phyloP scores from a whole-genome alignment of 2,329 filamentous ascomycete species.

The Penicillium sp. region DNA sequence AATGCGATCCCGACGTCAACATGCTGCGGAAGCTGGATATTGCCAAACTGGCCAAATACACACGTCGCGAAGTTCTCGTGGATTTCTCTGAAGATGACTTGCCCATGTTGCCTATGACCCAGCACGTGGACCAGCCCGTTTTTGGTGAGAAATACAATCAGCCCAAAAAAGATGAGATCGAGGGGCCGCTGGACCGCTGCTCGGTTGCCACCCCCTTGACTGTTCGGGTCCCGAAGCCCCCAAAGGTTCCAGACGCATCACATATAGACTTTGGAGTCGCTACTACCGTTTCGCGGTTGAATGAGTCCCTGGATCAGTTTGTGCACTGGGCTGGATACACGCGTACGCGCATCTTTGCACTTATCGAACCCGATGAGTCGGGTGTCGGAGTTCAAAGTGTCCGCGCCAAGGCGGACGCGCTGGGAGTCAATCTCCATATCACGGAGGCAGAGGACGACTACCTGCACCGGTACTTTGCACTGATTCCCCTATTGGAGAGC shows the following conservation, averaged over 20 bases:
- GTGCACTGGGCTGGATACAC: constrained; percentile 58
- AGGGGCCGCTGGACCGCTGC: constrained; percentile 31
- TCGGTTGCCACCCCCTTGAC: constrained; percentile 48
- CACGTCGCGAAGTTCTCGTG: constrained; percentile 31
- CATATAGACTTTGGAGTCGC: constrained; percentile 61
- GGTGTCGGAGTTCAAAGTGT: constrained; percentile 22
- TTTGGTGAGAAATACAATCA: constrained; percentile 13
- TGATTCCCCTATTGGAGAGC: constrained; percentile 53
- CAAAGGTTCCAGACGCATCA: constrained; percentile 44
- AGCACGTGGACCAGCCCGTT: constrained; percentile 28
- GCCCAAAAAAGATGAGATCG: neutral
- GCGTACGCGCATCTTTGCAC: constrained; percentile 53
- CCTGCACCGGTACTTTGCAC: constrained; percentile 57
- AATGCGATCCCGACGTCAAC: constrained; percentile 30
- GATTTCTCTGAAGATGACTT: constrained; percentile 22
- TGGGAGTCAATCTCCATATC: constrained; percentile 46
- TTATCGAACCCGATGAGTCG: constrained; percentile 46
- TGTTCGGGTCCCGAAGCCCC: constrained; percentile 49
- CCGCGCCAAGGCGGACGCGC: constrained; percentile 34
- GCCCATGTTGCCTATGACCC: constrained; percentile 29
- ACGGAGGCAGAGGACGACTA: constrained; percentile 37
- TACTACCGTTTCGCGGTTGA: constrained; percentile 53
- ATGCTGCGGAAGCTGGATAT: constrained; percentile 26
- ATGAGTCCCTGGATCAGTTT: constrained; percentile 53
- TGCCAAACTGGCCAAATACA: constrained; percentile 29